Evolutionary conservation across 768 basidiomycete species (phyloP).

Genomic region (Boletus subcaerulescens): DNA sequence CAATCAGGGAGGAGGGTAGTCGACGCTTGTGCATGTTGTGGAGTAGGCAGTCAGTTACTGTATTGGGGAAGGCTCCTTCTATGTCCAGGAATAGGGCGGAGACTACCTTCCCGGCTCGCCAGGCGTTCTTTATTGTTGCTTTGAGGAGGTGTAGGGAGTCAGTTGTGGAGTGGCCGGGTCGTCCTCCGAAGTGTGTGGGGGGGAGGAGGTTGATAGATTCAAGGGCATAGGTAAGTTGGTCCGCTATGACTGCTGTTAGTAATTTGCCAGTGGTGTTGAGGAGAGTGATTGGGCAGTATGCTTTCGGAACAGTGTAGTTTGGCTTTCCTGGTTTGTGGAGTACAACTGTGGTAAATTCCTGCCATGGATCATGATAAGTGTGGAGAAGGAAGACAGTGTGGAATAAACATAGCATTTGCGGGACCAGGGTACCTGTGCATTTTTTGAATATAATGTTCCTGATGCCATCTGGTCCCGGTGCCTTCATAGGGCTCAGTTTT

Average conservation of each 20-base stretch:
- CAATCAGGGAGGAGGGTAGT: not conserved
- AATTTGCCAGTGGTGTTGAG: constrained; percentile 6
- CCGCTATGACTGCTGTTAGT: not conserved
- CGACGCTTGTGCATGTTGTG: constrained; percentile 3
- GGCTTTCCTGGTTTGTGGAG: constrained; percentile 36
- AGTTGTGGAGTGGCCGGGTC: not conserved
- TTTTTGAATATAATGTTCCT: not conserved
- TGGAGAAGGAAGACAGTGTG: not conserved
- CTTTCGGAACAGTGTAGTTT: constrained; percentile 23
- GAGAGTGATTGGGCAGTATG: not conserved
- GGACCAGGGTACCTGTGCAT: not conserved
- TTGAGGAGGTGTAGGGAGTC: not conserved
- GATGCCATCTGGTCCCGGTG: not conserved
- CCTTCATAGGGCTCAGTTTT: too few species aligned
- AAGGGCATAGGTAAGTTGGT: not conserved
- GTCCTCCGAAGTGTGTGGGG: not conserved
- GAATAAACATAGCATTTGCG: not conserved
- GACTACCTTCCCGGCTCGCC: not conserved
- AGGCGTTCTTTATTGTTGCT: not conserved
- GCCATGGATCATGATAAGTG: not conserved
- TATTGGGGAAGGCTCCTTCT: constrained; percentile 2
- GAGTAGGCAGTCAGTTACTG: not conserved
- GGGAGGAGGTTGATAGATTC: not conserved
- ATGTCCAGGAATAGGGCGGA: not conserved
- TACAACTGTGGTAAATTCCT: constrained; percentile 25